phyloP scores from a whole-genome alignment of 2,329 filamentous ascomycete species.

The Colletotrichum sp. region DNA sequence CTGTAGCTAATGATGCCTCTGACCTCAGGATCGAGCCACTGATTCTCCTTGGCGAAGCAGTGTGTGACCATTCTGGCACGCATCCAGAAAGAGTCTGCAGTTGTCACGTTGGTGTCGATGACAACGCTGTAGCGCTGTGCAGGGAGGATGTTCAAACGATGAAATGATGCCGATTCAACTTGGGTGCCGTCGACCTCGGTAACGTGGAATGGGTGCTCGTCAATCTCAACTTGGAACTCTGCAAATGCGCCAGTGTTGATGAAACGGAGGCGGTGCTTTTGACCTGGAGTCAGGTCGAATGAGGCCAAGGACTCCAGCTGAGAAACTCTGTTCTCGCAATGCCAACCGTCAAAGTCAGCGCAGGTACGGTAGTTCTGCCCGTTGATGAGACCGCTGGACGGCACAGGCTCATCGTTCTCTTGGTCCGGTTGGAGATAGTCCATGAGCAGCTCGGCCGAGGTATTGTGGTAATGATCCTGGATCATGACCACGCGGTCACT shows the following conservation, averaged over 20 bases:
- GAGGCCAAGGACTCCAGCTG: constrained; percentile 28
- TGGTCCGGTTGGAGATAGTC: constrained; percentile 60
- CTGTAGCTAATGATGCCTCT: constrained; percentile 36
- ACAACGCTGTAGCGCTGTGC: constrained; percentile 75
- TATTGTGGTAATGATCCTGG: constrained; percentile 76
- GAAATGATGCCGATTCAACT: constrained; percentile 62
- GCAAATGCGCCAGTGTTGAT: constrained; percentile 75
- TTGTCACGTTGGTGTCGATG: constrained; percentile 63
- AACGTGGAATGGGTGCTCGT: constrained; percentile 68
- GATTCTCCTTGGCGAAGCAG: constrained; percentile 39
- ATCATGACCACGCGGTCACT: constrained; percentile 68
- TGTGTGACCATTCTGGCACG: constrained; percentile 54
- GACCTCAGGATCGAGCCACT: constrained; percentile 32
- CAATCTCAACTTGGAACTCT: constrained; percentile 74
- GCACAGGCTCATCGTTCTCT: constrained; percentile 68
- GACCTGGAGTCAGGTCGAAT: constrained; percentile 52
- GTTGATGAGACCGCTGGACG: constrained; percentile 69
- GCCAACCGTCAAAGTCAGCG: constrained; percentile 37
- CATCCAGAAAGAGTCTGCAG: constrained; percentile 64
- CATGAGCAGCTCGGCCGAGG: constrained; percentile 52
- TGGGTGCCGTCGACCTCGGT: constrained; percentile 75
- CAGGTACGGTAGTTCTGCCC: constrained; percentile 45
- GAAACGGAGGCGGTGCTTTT: constrained; percentile 69
- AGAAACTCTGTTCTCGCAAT: constrained; percentile 43
- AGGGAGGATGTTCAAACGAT: constrained; percentile 69